Percentiles rank a stretch among this genome's conserved stretches.
Conservation (phyloP, 2,329 filamentous ascomycete species). For the Aspergillus costaricaensis region DNA sequence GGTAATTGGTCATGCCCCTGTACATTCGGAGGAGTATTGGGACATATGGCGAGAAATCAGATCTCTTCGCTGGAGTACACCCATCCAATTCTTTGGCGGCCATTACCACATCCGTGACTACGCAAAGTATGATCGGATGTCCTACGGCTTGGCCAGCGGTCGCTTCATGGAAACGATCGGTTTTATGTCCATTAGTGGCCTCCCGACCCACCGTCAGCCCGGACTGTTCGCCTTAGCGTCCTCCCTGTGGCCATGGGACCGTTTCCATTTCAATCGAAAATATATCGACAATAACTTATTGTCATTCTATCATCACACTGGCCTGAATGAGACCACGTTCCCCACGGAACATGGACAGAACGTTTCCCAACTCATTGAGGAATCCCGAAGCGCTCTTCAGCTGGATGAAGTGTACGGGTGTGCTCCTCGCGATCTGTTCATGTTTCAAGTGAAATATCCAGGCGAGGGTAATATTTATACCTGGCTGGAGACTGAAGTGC, state of each 20-base stretch:
- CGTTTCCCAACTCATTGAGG: slow-evolving; percentile 68
- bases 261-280: slow-evolving; percentile 65
- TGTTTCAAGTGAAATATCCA: slow-evolving; percentile 75
- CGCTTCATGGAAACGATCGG: slow-evolving; percentile 95
- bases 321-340: slow-evolving; percentile 71
- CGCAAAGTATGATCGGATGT: slow-evolving; percentile 72
- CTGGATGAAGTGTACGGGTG: slow-evolving; percentile 81
- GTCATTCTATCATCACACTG: slow-evolving; percentile 79
- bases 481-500: slow-evolving; percentile 73
- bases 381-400: slow-evolving; percentile 68
- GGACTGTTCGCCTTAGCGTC: slow-evolving; percentile 28
- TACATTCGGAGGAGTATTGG: slow-evolving; percentile 77
- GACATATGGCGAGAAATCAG: slow-evolving; percentile 78
- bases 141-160: slow-evolving; percentile 80
- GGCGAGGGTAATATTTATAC: slow-evolving; percentile 74
- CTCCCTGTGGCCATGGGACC: slow-evolving; percentile 30
- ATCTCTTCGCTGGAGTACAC: slow-evolving; percentile 72
- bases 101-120: slow-evolving; percentile 89
- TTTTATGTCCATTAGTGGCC: slow-evolving; percentile 81
- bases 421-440: slow-evolving; percentile 77
- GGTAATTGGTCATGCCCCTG: slow-evolving; percentile 80
- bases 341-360: slow-evolving; percentile 72
- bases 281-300: slow-evolving; percentile 95
- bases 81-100: slow-evolving; percentile 89
- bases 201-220: slow-evolving; percentile 47